Conservation (phyloP, 2,329 filamentous ascomycete genomes). For the Emericellopsis cladophorae region DNA sequence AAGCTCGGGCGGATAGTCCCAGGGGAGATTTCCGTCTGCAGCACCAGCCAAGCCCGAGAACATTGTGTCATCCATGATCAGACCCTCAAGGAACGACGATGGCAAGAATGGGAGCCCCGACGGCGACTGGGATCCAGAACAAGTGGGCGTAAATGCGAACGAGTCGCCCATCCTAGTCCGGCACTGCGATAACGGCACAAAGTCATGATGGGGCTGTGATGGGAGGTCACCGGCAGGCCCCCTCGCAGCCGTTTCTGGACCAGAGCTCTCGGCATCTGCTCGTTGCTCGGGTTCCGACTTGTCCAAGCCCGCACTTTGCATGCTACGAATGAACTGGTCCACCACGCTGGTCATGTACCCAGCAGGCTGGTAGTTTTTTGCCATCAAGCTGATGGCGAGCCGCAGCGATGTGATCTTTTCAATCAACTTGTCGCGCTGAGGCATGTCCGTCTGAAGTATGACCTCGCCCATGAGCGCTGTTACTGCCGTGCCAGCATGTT, state of each 20-base stretch:
- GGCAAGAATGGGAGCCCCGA: slow-evolving; percentile 4
- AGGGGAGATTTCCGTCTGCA: background rate
- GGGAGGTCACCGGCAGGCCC: too few relatives aligned
- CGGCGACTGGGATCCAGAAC: background rate
- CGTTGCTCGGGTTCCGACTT: background rate
- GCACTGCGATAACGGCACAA: too few relatives aligned
- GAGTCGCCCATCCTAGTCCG: background rate
- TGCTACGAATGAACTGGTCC: slow-evolving; percentile 4
- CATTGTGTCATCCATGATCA: background rate
- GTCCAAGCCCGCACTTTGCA: background rate
- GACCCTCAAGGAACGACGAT: slow-evolving; percentile 3
- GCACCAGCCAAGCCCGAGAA: background rate
- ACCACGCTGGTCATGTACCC: slow-evolving; percentile 3
- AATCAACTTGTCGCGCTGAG: slow-evolving; percentile 1
- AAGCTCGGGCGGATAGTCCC: background rate
- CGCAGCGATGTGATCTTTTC: slow-evolving; percentile 2
- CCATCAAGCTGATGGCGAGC: slow-evolving; percentile 2
- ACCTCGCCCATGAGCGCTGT: slow-evolving; percentile 5
- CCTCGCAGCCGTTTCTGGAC: background rate
- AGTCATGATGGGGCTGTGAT: too few relatives aligned
- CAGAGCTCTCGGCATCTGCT: background rate
- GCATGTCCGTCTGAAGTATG: slow-evolving; percentile 2
- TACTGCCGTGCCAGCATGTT: slow-evolving; percentile 4
- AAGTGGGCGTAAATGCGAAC: background rate
- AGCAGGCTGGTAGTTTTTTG: slow-evolving; percentile 4